phyloP scores from a whole-genome alignment of 768 basidiomycete species.

The Lentinula sp. region DNA sequence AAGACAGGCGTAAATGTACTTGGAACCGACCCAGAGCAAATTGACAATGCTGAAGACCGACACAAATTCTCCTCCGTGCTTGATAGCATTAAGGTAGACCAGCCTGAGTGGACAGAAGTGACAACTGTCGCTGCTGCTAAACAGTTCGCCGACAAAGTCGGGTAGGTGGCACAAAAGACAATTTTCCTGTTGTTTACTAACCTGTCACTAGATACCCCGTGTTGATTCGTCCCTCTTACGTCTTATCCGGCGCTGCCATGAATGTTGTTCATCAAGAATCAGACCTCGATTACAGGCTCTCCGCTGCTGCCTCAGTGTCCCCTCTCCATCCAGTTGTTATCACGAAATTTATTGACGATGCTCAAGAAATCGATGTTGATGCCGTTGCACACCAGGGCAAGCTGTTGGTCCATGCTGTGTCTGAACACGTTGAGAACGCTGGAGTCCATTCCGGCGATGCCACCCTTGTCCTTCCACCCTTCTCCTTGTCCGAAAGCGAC shows the following conservation, averaged over 20 bases:
- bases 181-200: constrained; percentile 1
- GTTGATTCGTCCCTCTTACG: constrained; percentile 96
- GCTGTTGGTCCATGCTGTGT: constrained; percentile 91
- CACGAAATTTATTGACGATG: constrained; percentile 97
- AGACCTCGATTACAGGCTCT: constrained; percentile 84
- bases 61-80: constrained; percentile 99
- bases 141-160: constrained; percentile 81
- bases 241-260: constrained; percentile 98
- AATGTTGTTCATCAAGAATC: constrained; percentile 95
- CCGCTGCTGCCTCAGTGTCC: constrained; percentile 94
- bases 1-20: constrained; percentile 86
- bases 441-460: constrained; percentile 99
- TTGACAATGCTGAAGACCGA: constrained; percentile 96
- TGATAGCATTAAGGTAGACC: constrained; percentile 92
- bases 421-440: constrained; percentile 98
- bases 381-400: constrained; percentile 92
- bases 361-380: constrained; percentile 97
- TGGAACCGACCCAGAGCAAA: constrained; percentile 91
- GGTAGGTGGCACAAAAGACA: constrained; percentile 34
- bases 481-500: constrained; percentile 69
- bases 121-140: constrained; percentile 87
- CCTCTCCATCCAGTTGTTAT: constrained; percentile 97
- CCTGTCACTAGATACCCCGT: constrained; percentile 73
- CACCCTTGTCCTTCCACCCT: constrained; percentile 93
- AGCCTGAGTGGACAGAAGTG: constrained; percentile 94